Base-by-base conservation (phyloP, 2,329 filamentous ascomycete species). In the Dryadomyces sulphureus region DNA sequence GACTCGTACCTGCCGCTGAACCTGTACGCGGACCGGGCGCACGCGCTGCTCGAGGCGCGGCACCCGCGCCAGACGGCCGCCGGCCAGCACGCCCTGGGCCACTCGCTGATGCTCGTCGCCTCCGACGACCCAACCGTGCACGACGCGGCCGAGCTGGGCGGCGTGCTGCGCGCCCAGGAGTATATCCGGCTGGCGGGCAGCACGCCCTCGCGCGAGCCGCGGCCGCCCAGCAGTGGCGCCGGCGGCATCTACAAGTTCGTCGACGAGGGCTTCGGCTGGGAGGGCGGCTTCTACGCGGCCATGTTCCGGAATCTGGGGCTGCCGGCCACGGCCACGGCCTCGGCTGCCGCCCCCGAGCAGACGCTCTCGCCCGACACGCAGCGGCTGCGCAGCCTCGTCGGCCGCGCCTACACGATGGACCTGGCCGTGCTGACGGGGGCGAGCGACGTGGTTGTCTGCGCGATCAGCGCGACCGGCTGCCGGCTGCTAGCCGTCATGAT, bases 41-140 rank as follows among this genome's bases (percentile, higher is more conserved):
- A 67, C 32, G 67, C 71, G 11, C 62, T 81, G 21, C 65, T 81
- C 6, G 67, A 74, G 7, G 58, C 64, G 8, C 61, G 63, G 27
- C 66, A 70, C 58, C 22, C 25, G 25, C 34, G 21, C 1, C 34
- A 19, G 12, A 16, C 46, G 12, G 42, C 42, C 2, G 43, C 35
- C 1, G 73, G 69, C 54, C 61, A 55, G 21, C 54, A 60, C 12
- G 62, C 60, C 4, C 62, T 66, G 46, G 56, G 59, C 16, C 61
- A 62, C 20, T 65, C 67, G 21, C 60, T 85, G 35, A 60, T 75
- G 6, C 58, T 93, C 1, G 59, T 93, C 22, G 84, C 86, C 5
- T 89, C 84, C 0, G 87, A 94, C 58, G 86, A 94, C 56, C 84
- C 86, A 0, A 75, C 79, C 46, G 77, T 92, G 21, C 82, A 85